Evolutionary conservation across 371 early-diverging fungal species (phyloP), one percentile per base, ranked within the genome.

Genomic region (Syncephalastrum racemosum): DNA sequence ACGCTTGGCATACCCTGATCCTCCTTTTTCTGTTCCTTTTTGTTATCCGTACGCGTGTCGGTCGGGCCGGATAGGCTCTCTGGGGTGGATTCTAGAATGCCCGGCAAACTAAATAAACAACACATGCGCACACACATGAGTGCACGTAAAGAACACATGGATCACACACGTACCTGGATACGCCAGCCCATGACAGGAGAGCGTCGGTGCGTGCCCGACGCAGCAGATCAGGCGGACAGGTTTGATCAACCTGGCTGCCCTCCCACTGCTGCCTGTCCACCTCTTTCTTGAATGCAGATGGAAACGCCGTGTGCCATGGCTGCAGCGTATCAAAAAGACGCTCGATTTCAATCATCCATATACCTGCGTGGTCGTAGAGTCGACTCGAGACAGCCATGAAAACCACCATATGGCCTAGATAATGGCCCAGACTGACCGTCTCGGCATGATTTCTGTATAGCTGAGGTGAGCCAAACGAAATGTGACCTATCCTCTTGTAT

Each of bases 311-410:
- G 8, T 68, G 65, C 77, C 73, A 77, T 7, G 31, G 40, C 22
- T 67, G 66, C 0, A 77, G 46, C 36, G 69, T 36, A 13, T 67
- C 47, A 50, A 73, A 77, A 23, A 73, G 73, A 16, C 69, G 64
- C 52, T 73, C 67, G 12, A 77, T 50, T 22, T 73, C 65, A 10
- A 44, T 60, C 2, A 60, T 41, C 71, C 69, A 73, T 12, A 46
- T 47, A 22, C 64, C 62, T 46, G 60, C 52, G 12, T 73, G 23
- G 12, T 54, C 47, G 55, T 64, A 73, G 2, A 77, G 59, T 41
- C 77, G 59, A 60, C 71, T 71, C 18, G 60, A 64, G 3, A 69
- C 44, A 18, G 66, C 64, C 71, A 77, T 77, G 45, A 61, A 63
- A 3, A 68, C 71, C 6, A 77, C 18, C 2, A 69, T 66, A 18